Evolutionary conservation across 2,329 filamentous ascomycete genomes (phyloP).

Genomic region (Aspergillus ustus): DNA sequence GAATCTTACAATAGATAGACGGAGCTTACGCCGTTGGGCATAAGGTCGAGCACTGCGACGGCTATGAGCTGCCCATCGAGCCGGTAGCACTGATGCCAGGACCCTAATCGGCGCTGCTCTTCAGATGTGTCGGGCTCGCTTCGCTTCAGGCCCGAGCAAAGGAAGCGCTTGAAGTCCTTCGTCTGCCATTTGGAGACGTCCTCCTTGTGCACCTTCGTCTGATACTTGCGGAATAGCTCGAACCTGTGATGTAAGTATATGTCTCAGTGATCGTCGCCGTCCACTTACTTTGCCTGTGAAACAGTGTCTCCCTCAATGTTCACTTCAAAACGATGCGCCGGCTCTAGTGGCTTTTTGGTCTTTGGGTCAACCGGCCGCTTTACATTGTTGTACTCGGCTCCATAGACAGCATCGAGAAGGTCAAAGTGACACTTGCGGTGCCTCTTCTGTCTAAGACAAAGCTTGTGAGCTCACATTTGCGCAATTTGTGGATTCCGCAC

Average conservation of each 20-base stretch:
- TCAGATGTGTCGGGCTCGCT: slow-evolving; percentile 40
- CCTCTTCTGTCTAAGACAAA: slow-evolving; percentile 46
- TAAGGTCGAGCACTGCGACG: slow-evolving; percentile 53
- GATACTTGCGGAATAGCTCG: slow-evolving; percentile 53
- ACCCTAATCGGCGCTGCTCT: slow-evolving; percentile 51
- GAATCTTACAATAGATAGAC: slow-evolving; percentile 54
- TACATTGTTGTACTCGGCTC: slow-evolving; percentile 50
- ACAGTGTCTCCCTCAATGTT: slow-evolving; percentile 52
- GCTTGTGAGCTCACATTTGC: background rate
- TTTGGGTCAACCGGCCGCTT: slow-evolving; percentile 50
- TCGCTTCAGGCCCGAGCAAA: slow-evolving; percentile 52
- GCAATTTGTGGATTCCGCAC: background rate
- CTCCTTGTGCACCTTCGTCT: slow-evolving; percentile 52
- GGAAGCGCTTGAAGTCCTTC: slow-evolving; percentile 52
- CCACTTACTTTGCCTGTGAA: slow-evolving; percentile 50
- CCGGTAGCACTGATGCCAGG: slow-evolving; percentile 57
- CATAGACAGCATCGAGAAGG: slow-evolving; percentile 46
- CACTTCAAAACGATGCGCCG: slow-evolving; percentile 55
- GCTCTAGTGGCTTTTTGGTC: slow-evolving; percentile 50
- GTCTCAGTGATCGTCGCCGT: background rate
- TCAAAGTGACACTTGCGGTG: slow-evolving; percentile 50
- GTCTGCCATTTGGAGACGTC: slow-evolving; percentile 48
- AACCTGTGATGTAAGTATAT: slow-evolving; percentile 36
- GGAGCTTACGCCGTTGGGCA: slow-evolving; percentile 54
- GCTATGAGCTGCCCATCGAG: slow-evolving; percentile 55